phyloP scores from a whole-genome alignment of 495 filamentous ascomycete species.

The Bryoglossum gracile region DNA sequence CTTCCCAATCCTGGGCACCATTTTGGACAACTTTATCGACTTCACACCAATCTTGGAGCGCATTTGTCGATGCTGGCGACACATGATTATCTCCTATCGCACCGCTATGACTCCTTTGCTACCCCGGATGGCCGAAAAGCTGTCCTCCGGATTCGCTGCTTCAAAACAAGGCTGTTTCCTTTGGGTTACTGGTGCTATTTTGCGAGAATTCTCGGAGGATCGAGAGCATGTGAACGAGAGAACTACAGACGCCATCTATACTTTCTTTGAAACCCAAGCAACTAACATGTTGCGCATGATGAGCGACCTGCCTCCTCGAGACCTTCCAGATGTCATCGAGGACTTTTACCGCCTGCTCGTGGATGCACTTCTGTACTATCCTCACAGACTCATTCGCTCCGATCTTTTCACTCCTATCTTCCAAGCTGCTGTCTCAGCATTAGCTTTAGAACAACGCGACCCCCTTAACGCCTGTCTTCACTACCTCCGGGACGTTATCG shows the following conservation, averaged over 20 bases:
- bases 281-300: conserved; percentile 79
- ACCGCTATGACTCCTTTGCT: conserved; percentile 81
- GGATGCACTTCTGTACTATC: conserved; percentile 88
- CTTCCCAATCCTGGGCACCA: conserved; percentile 73
- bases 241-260: conserved; percentile 86
- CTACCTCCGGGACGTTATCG: conserved; percentile 87
- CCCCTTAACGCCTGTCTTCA: conserved; percentile 86
- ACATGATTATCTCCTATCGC: conserved; percentile 92
- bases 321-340: conserved; percentile 95
- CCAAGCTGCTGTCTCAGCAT: conserved; percentile 73
- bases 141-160: conserved; percentile 73
- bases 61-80: conserved; percentile 88
- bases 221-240: conserved; percentile 70
- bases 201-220: conserved; percentile 90
- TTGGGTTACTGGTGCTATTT: conserved; percentile 91
- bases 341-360: conserved; percentile 93
- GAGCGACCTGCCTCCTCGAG: conserved; percentile 76
- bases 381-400: conserved; percentile 70
- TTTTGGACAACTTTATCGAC: conserved; percentile 75
- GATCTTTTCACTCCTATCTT: conserved; percentile 73
- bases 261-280: conserved; percentile 90
- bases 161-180: conserved; percentile 94
- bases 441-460: conserved; percentile 82
- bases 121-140: conserved; percentile 75
- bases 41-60: conserved; percentile 87